These are phyloP conservation scores for Colletotrichum nymphaeae DNA, from an alignment of 2,329 filamentous ascomycete genomes.

Conservation along the genomic window DNA sequence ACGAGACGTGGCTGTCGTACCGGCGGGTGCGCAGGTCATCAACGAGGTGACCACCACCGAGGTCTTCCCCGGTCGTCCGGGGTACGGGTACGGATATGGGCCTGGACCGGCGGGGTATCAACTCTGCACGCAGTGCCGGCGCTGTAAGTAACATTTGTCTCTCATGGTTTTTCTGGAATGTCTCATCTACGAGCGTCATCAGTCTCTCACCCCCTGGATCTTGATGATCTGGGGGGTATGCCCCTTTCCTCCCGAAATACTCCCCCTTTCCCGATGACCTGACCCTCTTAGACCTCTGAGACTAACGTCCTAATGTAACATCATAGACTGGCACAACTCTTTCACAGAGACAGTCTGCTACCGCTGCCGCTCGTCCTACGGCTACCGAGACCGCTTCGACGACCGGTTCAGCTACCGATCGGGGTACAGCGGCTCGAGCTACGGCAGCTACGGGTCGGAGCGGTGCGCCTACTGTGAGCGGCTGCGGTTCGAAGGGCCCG, in stretches of 20 bases:
- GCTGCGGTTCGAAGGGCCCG: background rate
- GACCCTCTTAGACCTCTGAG: background rate
- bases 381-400: background rate
- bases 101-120: constrained; percentile 1
- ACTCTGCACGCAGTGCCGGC: constrained; percentile 3
- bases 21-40: background rate
- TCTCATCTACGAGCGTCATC: background rate
- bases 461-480: constrained; percentile 9
- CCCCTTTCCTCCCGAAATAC: background rate
- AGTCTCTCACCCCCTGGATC: background rate
- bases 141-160: background rate
- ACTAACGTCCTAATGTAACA: too few species aligned
- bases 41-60: background rate
- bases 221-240: background rate
- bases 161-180: background rate
- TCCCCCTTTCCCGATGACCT: background rate
- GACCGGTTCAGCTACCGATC: background rate
- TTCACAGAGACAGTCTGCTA: constrained; percentile 1
- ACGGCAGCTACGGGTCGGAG: background rate
- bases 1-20: background rate
- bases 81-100: background rate
- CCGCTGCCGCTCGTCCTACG: background rate
- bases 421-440: background rate
- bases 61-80: background rate
- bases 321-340: constrained; percentile 3